Conservation (phyloP, 192 early-diverging fungal genomes). For the Coemansia biformis region DNA sequence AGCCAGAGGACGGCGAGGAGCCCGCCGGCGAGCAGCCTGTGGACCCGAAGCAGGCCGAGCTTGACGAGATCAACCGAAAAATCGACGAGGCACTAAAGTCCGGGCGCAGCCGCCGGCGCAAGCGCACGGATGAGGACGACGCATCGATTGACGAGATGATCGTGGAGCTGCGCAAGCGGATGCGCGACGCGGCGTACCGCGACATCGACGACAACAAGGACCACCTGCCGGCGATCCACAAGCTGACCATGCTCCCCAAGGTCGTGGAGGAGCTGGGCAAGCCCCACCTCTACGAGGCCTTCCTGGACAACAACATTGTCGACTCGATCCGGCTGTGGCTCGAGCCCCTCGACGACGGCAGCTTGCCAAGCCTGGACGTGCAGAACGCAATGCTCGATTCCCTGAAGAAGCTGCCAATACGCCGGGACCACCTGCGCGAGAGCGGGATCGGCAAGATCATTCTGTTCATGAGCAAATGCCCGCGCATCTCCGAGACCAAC, state of each 20-base stretch:
- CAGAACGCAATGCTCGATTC: conserved; percentile 72
- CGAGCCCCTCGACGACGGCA: conserved; percentile 83
- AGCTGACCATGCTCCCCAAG: conserved; percentile 47
- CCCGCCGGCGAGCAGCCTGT: conserved; percentile 3
- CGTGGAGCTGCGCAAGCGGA: conserved; percentile 45
- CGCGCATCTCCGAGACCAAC: conserved; percentile 63
- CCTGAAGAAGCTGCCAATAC: conserved; percentile 67
- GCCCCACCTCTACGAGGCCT: conserved; percentile 61
- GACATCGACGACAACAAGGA: conserved; percentile 52
- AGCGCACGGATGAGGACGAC: conserved; percentile 49
- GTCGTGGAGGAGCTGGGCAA: conserved; percentile 44
- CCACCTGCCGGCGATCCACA: conserved; percentile 47
- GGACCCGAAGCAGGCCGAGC: conserved; percentile 44
- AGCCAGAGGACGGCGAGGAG: conserved; percentile 1
- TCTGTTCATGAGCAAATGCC: conserved; percentile 84
- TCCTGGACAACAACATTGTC: conserved; percentile 80
- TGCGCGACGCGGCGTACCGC: conserved; percentile 48
- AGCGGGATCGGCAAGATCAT: conserved; percentile 80
- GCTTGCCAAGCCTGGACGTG: conserved; percentile 84
- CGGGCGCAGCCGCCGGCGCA: conserved; percentile 36
- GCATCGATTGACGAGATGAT: conserved; percentile 46
- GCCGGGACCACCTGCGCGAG: conserved; percentile 69
- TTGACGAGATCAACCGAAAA: conserved; percentile 39
- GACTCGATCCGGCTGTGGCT: conserved; percentile 83
- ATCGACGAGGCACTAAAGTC: conserved; percentile 43